A percentile compares a stretch with the other conserved stretches of the same genome.
phyloP scores from a whole-genome alignment of 169 alveolate species.

The Plasmodium vivax region DNA sequence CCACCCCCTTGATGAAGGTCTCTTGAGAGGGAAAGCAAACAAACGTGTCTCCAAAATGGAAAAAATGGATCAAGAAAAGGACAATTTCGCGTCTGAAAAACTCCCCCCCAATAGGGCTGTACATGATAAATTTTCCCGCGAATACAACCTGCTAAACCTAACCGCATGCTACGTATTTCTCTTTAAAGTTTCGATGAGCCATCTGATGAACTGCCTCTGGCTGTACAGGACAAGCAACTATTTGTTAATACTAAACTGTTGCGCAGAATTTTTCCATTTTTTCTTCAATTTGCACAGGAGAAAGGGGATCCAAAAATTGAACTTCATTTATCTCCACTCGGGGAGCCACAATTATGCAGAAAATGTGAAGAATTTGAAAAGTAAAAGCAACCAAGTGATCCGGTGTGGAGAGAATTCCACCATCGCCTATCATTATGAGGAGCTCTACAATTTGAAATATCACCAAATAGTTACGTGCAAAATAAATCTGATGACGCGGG shows the following conservation, averaged over 20 bases:
- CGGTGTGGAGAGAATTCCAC: neutral
- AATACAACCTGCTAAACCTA: constrained; percentile 36
- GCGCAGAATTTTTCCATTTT: constrained; percentile 30
- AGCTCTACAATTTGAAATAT: constrained; percentile 37
- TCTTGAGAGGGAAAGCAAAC: neutral
- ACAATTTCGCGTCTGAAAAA: neutral
- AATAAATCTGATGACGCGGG: constrained; percentile 2
- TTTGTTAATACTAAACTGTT: constrained; percentile 17
- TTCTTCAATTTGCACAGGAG: constrained; percentile 32
- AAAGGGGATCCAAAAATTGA: constrained; percentile 5
- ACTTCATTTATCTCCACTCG: constrained; percentile 39
- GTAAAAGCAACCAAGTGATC: neutral
- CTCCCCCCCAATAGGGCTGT: neutral
- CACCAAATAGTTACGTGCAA: constrained; percentile 25
- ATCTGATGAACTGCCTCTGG: constrained; percentile 11
- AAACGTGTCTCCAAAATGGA: neutral
- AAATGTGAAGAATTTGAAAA: constrained; percentile 19
- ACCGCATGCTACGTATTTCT: constrained; percentile 14
- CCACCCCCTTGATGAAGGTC: neutral
- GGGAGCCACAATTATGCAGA: neutral
- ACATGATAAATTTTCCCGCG: neutral
- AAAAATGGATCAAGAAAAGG: neutral
- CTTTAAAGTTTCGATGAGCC: neutral
- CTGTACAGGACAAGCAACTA: constrained; percentile 13
- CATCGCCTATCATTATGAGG: constrained; percentile 21